A percentile compares a stretch with the other conserved stretches of the same genome.
Conservation (phyloP, 352 stramenopile species). For the Aphanomyces stellatus region DNA sequence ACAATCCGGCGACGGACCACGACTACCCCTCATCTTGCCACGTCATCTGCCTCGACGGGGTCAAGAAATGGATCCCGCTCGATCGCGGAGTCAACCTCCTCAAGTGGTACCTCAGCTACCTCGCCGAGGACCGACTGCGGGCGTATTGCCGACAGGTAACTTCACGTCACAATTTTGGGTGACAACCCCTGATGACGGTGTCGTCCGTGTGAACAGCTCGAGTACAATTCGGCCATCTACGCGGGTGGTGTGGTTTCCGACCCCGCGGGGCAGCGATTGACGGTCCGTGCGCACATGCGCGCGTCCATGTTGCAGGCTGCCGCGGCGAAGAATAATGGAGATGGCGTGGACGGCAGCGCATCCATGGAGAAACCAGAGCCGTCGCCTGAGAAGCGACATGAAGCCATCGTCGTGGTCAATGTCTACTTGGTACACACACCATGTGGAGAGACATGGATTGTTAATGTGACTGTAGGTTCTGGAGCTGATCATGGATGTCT, state of each 20-base stretch:
- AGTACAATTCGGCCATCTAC: constrained; percentile 58
- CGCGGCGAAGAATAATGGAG: no score
- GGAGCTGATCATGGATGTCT: constrained; percentile 17
- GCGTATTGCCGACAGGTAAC: constrained; percentile 53
- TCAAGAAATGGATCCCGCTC: constrained; percentile 52
- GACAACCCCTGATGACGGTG: background rate
- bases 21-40: no score
- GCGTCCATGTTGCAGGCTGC: constrained; percentile 43
- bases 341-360: no score
- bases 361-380: background rate
- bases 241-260: constrained; percentile 38
- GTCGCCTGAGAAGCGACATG: background rate
- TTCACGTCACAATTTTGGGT: background rate
- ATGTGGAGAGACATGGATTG: background rate
- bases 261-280: constrained; percentile 49
- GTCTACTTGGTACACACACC: background rate
- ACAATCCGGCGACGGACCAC: constrained; percentile 20
- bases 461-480: background rate
- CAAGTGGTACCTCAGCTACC: constrained; percentile 55
- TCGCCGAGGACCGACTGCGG: constrained; percentile 44
- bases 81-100: constrained; percentile 48
- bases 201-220: constrained; percentile 28
- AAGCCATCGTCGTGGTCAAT: constrained; percentile 13
- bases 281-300: constrained; percentile 63
- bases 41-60: constrained; percentile 40